Base-by-base conservation (phyloP, 352 stramenopile genomes). In the Hyaloperonospora brassicae region DNA sequence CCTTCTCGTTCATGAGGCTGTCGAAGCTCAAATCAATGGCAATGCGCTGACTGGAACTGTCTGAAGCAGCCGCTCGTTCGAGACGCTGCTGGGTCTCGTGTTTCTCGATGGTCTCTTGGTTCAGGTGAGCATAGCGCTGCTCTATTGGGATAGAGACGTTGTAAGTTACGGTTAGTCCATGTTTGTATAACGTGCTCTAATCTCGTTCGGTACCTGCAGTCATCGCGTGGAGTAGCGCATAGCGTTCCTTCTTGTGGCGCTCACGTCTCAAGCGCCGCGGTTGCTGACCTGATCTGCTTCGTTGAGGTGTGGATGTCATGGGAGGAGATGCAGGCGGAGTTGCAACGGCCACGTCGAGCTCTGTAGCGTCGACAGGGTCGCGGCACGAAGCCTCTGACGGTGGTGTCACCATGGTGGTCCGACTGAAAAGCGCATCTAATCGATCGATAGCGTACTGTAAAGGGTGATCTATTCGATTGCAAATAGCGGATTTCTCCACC, bases 1-100 rank as follows among this genome's bases (percentile, higher is more conserved):
- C 81, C 68, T 91, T 91, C 23, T 84, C 71, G 66, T 86, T 91
- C 81, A 91, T 91, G 63, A 91, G 87, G 44, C 44, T 68, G 50
- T 91, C 78, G 55, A 86, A 91, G 48, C 74, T 58, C 52, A 88
- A 59, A 55, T 91, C 81, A 17, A 91, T 70, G 7, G 71, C 76
- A 27, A 91, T 59, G 2, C 64, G 69, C 52, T 86, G 70, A 43
- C 38, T 72, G 5, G 39, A 50, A 5, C 46, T 64, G 43, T 66
- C 52, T 2, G 42, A 13, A 8, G 57, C 55, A 22, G 47, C 61
- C 1, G 66, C 68, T 42, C 45, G 60, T 14, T 64, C 55, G 55
- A 86, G 63, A 21, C 59, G 64, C 45, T 66, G 55, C 21, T 61
- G 43, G 6, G 54, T 57, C 39, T 64, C 50, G 17, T 58, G 51